Evolutionary conservation across 176 grass and related monocot genomes (phyloP), one percentile per base, ranked within the genome.

Genomic region (Microstegium vimineum): DNA sequence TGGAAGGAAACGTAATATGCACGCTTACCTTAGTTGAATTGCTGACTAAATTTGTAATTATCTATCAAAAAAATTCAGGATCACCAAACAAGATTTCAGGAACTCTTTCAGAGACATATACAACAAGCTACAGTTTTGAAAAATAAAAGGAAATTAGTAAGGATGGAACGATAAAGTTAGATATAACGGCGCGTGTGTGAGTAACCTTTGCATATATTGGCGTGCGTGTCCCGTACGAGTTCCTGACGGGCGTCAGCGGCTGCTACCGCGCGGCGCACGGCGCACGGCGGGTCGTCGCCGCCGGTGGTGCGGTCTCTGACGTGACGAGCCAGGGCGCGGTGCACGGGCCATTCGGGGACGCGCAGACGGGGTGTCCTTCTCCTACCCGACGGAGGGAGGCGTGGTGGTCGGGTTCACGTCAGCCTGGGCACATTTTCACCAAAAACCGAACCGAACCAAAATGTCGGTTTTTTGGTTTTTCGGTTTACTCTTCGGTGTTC

Each of bases 401-500:
- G 83, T 73, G 57, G 74, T 85, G 20, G 82, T 91, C 26, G 89
- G n/a, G n/a, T n/a, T n/a, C n/a, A n/a, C n/a, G n/a, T n/a, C n/a
- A n/a, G n/a, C n/a, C n/a, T n/a, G n/a, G n/a, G n/a, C n/a, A n/a
- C n/a, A n/a, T n/a, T n/a, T n/a, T n/a, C n/a, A n/a, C n/a, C n/a
- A n/a, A n/a, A n/a, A n/a, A n/a, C n/a, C n/a, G n/a, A n/a, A n/a
- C n/a, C n/a, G n/a, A n/a, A n/a, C n/a, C n/a, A n/a, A n/a, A n/a
- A n/a, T n/a, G n/a, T n/a, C n/a, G n/a, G n/a, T n/a, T n/a, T n/a
- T n/a, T n/a, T n/a, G n/a, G n/a, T n/a, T n/a, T n/a, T n/a, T n/a
- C n/a, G n/a, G n/a, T n/a, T n/a, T n/a, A n/a, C n/a, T n/a, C n/a
- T n/a, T n/a, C n/a, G n/a, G n/a, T n/a, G n/a, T n/a, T n/a, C n/a